Evolutionary conservation across 345 rosid species (phyloP), one percentile per base, ranked within the genome.

Genomic region (Sisymbrium altissimum): DNA sequence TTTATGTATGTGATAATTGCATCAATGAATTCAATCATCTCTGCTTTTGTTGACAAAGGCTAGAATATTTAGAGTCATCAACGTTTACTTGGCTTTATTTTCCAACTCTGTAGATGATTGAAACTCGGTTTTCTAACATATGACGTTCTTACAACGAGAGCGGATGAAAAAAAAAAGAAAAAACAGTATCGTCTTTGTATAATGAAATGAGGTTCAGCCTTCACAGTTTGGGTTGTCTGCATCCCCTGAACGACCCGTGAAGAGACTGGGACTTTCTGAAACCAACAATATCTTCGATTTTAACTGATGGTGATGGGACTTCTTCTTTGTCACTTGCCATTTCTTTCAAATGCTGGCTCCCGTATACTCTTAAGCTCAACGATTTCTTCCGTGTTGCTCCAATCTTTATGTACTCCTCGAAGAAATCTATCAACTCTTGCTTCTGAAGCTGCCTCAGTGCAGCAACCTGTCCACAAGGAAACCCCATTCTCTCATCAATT

Each of bases 261-360:
- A 91, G 98, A 59, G 97, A 82, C 27, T 78, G 92, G 1, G 96
- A 87, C 68, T 89, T 89, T 75, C 86, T 86, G 81, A 94, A 94
- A 73, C 86, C 65, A 68, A 86, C 85, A 63, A 89, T 81, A 61
- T 89, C 92, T 15, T 85, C 80, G 29, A 89, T 86, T 45, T 79
- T 76, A 33, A 80, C 76, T 0, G 82, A 71, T 48, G 82, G 73
- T 10, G 84, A 76, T 30, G 75, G 71, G 43, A 68, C 66, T 11
- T 72, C 40, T 3, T 85, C 80, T 62, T 78, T 84, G 62, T 88
- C 91, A 2, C 74, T 70, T 29, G 65, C 53, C 70, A 33, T 79
- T 52, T 89, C 96, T 0, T 86, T 77, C 39, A 78, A 59, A 74
- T 91, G 97, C 61, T 55, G 79, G 45, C 76, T 83, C 53, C 93